phyloP scores from a whole-genome alignment of 306 rosid genomes.

The Dryas octopetala region DNA sequence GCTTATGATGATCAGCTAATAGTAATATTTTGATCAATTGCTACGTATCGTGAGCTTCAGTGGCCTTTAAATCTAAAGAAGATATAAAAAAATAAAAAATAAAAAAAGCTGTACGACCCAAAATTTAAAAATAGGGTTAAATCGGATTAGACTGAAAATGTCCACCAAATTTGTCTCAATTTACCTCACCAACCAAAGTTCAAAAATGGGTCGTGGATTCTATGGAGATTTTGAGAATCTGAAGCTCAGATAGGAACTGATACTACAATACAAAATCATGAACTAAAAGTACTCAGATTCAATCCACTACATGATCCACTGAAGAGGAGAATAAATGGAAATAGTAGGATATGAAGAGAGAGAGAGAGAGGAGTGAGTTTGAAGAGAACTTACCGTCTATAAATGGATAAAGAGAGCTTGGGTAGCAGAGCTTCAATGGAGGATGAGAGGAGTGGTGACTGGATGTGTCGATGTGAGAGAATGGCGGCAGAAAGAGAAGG shows the following conservation, averaged over 20 bases:
- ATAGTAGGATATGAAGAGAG: neutral
- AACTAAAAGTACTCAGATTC: neutral
- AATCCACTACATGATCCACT: neutral
- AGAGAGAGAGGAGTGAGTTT: neutral
- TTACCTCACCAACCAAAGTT: neutral
- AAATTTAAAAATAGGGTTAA: neutral
- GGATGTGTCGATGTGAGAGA: neutral
- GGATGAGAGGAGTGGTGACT: neutral
- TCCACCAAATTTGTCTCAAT: too few relatives aligned
- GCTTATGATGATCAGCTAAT: too few relatives aligned
- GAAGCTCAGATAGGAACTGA: neutral
- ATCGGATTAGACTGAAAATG: too few relatives aligned
- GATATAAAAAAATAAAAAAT: too few relatives aligned
- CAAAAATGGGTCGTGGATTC: neutral
- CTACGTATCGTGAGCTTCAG: too few relatives aligned
- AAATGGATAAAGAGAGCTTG: neutral
- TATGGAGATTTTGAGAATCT: neutral
- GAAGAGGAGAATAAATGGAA: neutral
- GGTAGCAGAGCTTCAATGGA: neutral
- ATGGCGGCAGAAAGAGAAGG: neutral
- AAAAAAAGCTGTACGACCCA: neutral
- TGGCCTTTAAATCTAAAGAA: too few relatives aligned
- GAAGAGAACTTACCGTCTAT: neutral
- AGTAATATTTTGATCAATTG: too few relatives aligned
- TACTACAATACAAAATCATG: neutral